These are phyloP conservation scores for Nasturtium officinale DNA, from an alignment of 345 rosid species.

Conservation along the genomic window DNA sequence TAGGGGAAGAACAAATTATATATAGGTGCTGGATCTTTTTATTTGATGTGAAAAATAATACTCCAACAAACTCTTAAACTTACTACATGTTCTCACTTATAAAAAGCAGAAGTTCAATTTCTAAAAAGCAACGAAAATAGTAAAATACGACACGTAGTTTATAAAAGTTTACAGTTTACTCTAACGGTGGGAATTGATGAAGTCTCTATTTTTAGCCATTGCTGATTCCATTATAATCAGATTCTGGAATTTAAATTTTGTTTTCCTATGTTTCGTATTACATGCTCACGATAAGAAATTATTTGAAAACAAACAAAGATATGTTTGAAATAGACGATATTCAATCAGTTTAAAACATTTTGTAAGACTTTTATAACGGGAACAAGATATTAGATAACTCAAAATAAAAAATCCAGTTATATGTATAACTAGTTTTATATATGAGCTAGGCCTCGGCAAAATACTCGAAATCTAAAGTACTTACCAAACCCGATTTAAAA, in stretches of 20 bases:
- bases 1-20: not conserved
- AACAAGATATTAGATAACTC: not conserved
- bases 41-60: not conserved
- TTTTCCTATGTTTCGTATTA: not conserved
- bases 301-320: not conserved
- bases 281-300: not conserved
- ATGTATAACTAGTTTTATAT: not conserved
- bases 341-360: not conserved
- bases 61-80: not conserved
- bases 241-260: not conserved
- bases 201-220: not conserved
- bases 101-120: not conserved
- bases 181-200: not conserved
- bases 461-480: no score
- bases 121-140: not conserved
- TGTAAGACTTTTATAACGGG: not conserved
- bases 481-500: no score
- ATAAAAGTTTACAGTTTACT: not conserved
- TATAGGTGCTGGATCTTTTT: slow-evolving; percentile 2
- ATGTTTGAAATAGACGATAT: not conserved
- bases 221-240: not conserved
- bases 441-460: not conserved
- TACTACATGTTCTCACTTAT: not conserved
- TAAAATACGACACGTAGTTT: not conserved
- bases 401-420: not conserved